Evolutionary conservation across 495 filamentous ascomycete species (phyloP).

Genomic region (Lasiosphaeriaceae sp.): DNA sequence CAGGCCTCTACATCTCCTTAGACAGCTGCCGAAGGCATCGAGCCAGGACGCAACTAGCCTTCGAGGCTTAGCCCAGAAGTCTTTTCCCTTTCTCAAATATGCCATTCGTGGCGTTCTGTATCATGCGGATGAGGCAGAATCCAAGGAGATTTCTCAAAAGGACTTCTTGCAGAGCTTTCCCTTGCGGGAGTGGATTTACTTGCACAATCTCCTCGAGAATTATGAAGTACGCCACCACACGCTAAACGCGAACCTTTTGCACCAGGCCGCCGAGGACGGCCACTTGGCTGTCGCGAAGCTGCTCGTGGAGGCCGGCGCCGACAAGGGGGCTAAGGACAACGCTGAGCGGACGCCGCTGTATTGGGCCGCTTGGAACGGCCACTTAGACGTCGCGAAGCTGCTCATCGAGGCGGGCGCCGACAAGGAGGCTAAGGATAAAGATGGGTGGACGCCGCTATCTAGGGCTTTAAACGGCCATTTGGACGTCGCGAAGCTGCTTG

Average conservation of each 20-base stretch:
- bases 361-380: background rate
- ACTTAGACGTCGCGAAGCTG: slow-evolving; percentile 5
- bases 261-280: too few species aligned
- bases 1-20: background rate
- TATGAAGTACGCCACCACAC: background rate
- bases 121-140: background rate
- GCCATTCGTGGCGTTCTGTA: background rate
- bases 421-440: slow-evolving; percentile 18
- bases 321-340: background rate
- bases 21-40: background rate
- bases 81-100: background rate
- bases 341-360: too few species aligned
- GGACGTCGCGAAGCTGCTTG: background rate
- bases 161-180: background rate
- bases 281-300: too few species aligned
- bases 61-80: background rate
- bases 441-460: background rate
- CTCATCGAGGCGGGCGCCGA: slow-evolving; percentile 15
- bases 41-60: too few species aligned
- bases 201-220: background rate
- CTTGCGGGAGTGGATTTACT: background rate
- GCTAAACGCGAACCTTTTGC: background rate
- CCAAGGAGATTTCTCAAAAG: background rate
- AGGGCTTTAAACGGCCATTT: background rate
- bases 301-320: too few species aligned